phyloP scores from a whole-genome alignment of 352 stramenopile genomes.

The Pythium sp. region DNA sequence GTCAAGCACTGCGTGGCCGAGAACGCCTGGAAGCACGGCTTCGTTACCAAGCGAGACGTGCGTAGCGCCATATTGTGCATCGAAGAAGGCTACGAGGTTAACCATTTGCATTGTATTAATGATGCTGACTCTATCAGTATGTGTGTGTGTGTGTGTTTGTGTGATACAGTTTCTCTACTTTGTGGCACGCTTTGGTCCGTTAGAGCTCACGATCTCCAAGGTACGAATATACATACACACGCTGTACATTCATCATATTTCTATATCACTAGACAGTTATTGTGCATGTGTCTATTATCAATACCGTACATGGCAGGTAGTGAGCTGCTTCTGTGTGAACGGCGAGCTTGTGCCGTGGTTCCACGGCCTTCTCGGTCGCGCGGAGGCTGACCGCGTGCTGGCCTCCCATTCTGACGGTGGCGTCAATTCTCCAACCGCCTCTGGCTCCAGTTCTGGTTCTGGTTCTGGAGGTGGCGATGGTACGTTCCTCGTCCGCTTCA shows the following conservation, averaged over 20 bases:
- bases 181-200: conserved; percentile 66
- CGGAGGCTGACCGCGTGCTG: conserved; percentile 46
- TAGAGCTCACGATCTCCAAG: conserved; percentile 54
- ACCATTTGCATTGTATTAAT: background rate
- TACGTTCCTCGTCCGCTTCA: conserved; percentile 77
- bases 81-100: background rate
- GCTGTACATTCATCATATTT: background rate
- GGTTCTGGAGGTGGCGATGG: conserved; percentile 34
- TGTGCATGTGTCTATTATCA: background rate
- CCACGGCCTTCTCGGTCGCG: conserved; percentile 53
- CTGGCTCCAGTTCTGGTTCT: background rate
- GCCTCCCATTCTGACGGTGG: background rate
- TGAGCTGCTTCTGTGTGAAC: conserved; percentile 59
- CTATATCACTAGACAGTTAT: background rate
- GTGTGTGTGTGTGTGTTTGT: conserved; percentile 2
- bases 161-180: conserved; percentile 49
- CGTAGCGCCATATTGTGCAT: background rate
- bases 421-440: background rate
- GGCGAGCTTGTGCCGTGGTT: conserved; percentile 72
- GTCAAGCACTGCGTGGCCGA: conserved; percentile 51
- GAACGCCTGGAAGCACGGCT: conserved; percentile 36
- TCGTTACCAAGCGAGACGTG: conserved; percentile 47
- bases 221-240: background rate
- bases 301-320: conserved; percentile 20
- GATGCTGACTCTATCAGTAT: background rate